A percentile compares a stretch with the other conserved stretches of the same genome.
phyloP scores from a whole-genome alignment of 805 yeast genomes.

The Metschnikowia shivogae region DNA sequence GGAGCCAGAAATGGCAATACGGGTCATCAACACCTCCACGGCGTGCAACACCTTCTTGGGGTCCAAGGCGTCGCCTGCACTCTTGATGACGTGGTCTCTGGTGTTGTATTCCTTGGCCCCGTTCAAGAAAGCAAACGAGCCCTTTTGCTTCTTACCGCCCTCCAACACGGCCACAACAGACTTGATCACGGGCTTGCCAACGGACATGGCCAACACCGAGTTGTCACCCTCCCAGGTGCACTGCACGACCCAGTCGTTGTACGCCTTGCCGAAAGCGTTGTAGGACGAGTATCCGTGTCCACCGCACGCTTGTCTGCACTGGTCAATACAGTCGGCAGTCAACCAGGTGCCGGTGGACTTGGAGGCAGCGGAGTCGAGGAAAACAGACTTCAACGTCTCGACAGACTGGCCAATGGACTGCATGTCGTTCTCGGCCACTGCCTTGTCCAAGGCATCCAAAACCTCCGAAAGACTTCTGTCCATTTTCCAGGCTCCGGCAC shows the following conservation, averaged over 20 bases:
- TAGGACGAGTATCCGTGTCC: slow-evolving; percentile 22
- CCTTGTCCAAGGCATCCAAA: slow-evolving; percentile 16
- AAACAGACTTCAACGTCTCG: slow-evolving; percentile 16
- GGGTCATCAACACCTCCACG: slow-evolving; percentile 17
- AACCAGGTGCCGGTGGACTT: slow-evolving; percentile 21
- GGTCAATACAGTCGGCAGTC: slow-evolving; percentile 22
- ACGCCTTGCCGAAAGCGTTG: slow-evolving; percentile 19
- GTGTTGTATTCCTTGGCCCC: slow-evolving; percentile 15
- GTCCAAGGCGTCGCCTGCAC: slow-evolving; percentile 12
- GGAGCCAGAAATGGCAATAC: slow-evolving; percentile 18
- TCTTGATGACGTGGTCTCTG: slow-evolving; percentile 10
- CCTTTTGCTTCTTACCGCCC: slow-evolving; percentile 14
- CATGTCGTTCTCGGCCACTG: slow-evolving; percentile 16
- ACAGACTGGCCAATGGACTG: slow-evolving; percentile 10
- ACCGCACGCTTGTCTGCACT: slow-evolving; percentile 20
- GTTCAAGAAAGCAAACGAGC: slow-evolving; percentile 17
- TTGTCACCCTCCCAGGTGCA: slow-evolving; percentile 24
- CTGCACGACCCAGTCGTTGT: slow-evolving; percentile 22
- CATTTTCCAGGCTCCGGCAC: slow-evolving; percentile 18
- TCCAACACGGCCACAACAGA: slow-evolving; percentile 15
- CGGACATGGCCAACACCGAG: slow-evolving; percentile 21
- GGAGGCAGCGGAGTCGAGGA: slow-evolving; percentile 19
- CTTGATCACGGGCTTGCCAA: slow-evolving; percentile 19
- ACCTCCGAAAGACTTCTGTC: slow-evolving; percentile 10
- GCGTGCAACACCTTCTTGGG: slow-evolving; percentile 15